Evolutionary conservation across 768 basidiomycete species (phyloP).

Genomic region (Lactifluus echinatus): DNA sequence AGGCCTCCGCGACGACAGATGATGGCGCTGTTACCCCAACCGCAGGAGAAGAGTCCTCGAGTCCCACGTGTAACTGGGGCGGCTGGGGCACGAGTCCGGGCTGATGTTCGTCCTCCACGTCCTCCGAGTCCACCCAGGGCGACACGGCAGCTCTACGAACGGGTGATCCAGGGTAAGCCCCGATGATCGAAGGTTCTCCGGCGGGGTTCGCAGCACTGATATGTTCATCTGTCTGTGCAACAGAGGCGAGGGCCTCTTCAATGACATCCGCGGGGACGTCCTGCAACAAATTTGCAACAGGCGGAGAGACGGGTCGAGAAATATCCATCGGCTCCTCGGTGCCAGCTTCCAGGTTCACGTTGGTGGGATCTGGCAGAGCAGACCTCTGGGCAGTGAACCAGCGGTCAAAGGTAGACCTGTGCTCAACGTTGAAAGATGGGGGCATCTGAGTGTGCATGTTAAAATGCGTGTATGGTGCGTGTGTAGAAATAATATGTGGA

Average conservation of each 20-base stretch:
- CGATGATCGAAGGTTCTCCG: constrained; percentile 34
- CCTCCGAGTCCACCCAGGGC: not conserved
- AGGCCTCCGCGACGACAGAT: constrained; percentile 10
- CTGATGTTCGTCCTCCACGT: not conserved
- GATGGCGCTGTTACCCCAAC: not conserved
- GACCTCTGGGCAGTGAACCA: constrained; percentile 13
- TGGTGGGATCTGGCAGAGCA: not conserved
- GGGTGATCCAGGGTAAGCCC: constrained; percentile 36
- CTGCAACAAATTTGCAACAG: not conserved
- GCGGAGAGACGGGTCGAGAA: constrained; percentile 6
- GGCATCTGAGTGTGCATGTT: constrained; percentile 8
- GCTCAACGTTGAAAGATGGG: constrained; percentile 4
- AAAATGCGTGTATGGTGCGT: constrained; percentile 8
- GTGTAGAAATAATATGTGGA: constrained; percentile 9
- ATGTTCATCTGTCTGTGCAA: constrained; percentile 1
- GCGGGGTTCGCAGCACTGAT: constrained; percentile 21
- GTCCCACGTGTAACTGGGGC: not conserved
- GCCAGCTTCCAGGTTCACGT: not conserved
- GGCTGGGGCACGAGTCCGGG: not conserved
- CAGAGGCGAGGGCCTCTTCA: constrained; percentile 4
- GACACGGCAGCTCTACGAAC: constrained; percentile 26
- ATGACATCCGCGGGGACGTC: constrained; percentile 2
- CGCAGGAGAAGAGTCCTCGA: not conserved
- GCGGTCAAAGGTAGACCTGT: constrained; percentile 9
- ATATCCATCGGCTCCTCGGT: constrained; percentile 14